A percentile compares a stretch with the other conserved stretches of the same genome.
Evolutionary conservation across 768 basidiomycete species (phyloP).

Genomic region (Lentinula edodes): DNA sequence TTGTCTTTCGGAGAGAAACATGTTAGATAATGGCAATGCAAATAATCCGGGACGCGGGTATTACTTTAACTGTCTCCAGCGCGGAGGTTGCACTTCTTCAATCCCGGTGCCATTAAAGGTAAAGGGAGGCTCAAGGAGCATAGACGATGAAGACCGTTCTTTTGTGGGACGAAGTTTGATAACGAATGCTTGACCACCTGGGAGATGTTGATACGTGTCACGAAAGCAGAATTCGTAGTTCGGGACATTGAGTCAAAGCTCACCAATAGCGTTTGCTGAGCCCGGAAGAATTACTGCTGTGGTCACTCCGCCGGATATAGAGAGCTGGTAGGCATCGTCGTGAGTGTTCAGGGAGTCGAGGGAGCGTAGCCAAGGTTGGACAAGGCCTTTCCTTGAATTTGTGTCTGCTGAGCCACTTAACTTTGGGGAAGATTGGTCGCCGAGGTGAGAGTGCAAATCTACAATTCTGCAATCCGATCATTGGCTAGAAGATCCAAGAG

Average conservation of each 20-base stretch:
- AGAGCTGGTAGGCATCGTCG: slow-evolving; percentile 43
- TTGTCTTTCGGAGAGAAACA: slow-evolving; percentile 24
- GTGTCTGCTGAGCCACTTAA: slow-evolving; percentile 33
- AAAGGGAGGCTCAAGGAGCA: slow-evolving; percentile 73
- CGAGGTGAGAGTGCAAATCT: slow-evolving; percentile 42
- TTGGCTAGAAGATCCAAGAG: neutral
- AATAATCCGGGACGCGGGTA: slow-evolving; percentile 12
- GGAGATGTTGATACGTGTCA: neutral
- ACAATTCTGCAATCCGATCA: slow-evolving; percentile 20
- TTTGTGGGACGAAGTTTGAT: slow-evolving; percentile 73
- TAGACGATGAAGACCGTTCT: slow-evolving; percentile 66
- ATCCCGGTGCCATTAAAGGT: slow-evolving; percentile 34
- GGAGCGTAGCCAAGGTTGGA: slow-evolving; percentile 53
- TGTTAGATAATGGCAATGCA: neutral
- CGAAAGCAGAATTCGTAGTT: neutral
- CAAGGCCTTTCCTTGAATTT: slow-evolving; percentile 33
- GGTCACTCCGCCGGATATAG: slow-evolving; percentile 54
- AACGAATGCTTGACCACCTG: slow-evolving; percentile 79
- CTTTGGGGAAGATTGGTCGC: slow-evolving; percentile 11
- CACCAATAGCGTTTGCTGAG: slow-evolving; percentile 52
- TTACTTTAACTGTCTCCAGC: slow-evolving; percentile 74
- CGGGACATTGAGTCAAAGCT: neutral
- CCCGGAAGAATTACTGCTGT: slow-evolving; percentile 54
- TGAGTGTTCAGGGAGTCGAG: slow-evolving; percentile 56
- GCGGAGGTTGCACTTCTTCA: slow-evolving; percentile 34